Conservation (phyloP, 306 rosid species). For the Ziziphus jujuba region DNA sequence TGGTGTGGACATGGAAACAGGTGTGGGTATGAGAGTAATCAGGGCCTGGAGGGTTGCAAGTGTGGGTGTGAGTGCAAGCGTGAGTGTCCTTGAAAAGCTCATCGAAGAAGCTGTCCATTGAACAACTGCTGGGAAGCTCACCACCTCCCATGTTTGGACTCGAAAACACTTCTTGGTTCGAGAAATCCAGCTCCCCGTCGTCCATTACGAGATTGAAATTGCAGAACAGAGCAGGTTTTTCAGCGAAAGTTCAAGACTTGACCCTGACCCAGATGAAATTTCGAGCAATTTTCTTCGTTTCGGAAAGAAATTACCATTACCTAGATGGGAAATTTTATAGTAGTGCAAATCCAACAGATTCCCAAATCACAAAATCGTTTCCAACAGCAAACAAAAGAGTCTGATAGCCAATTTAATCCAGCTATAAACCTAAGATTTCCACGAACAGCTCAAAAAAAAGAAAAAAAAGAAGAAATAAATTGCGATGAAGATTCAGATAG, state of each 20-base stretch:
- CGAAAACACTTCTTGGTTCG: conserved; percentile 65
- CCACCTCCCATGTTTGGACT: conserved; percentile 56
- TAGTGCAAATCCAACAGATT: not conserved
- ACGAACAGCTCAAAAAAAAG: conserved; percentile 8
- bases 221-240: conserved; percentile 22
- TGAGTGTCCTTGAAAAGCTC: conserved; percentile 76
- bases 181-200: conserved; percentile 85
- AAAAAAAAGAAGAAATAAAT: too few species aligned
- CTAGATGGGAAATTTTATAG: conserved; percentile 7
- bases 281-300: not conserved
- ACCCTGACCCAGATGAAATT: conserved; percentile 5
- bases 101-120: conserved; percentile 84
- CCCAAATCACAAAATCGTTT: not conserved
- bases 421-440: conserved; percentile 4
- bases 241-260: not conserved
- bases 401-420: not conserved
- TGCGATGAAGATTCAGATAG: not conserved
- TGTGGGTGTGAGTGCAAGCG: conserved; percentile 94
- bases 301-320: conserved; percentile 3
- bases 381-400: not conserved
- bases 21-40: conserved; percentile 90
- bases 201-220: conserved; percentile 51
- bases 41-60: conserved; percentile 98
- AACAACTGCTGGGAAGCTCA: conserved; percentile 66
- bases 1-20: conserved; percentile 90